Base-by-base conservation (phyloP, 805 yeast genomes). In the Ogataea salicorniae region DNA sequence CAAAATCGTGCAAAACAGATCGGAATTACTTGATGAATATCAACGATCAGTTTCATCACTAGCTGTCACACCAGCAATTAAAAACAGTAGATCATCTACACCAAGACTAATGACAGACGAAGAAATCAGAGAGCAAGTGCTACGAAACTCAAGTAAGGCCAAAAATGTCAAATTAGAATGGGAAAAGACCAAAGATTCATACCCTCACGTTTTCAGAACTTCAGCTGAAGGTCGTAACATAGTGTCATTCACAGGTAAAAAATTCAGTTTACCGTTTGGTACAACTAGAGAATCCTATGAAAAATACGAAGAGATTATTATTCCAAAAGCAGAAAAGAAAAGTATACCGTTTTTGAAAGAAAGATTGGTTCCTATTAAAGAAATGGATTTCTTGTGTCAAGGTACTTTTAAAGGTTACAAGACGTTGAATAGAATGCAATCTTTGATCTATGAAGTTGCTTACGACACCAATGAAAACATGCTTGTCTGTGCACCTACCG, bases 401-500 rank as follows among this genome's bases (percentile, higher is more conserved):
- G 88, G 92, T 0, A 90, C 97, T 0, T 94, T 94, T 64, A 77
- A 77, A 48, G 83, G 83, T 31, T 94, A 94, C 64, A 73, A 78
- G 48, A 76, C 86, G 0, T 72, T 92, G 55, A 92, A 92, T 67
- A 78, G 86, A 55, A 86, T 94, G 77, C 99, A 92, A 67, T 84
- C 96, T 16, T 72, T 94, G 51, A 95, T 92, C 1, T 94, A 75
- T 56, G 96, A 96, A 0, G 88, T 91, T 14, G 98, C 96, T 0
- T 94, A 92, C 63, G 81, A 85, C 46, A 85, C 97, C 5, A 90
- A 87, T 64, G 97, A 92, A 59, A 92, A 92, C 60, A 87, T 94
- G 96, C 71, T 91, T 43, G 89, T 91, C 5, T 91, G 97, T 79
- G 97, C 97, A 0, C 97, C 97, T 1, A 91, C 97, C 0, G 97